phyloP scores from a whole-genome alignment of 345 rosid genomes.

The Citrus mangshanensis region DNA sequence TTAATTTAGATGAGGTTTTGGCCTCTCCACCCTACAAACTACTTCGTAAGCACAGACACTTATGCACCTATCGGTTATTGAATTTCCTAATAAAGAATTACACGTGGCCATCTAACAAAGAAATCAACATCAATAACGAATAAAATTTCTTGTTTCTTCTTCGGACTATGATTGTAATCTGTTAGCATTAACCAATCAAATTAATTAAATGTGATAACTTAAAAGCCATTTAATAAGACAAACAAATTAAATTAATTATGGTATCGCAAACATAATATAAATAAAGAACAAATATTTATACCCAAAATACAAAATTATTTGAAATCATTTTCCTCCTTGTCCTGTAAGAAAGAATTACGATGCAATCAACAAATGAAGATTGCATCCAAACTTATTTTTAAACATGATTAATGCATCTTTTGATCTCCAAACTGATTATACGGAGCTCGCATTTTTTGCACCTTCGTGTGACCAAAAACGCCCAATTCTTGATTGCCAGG shows the following conservation, averaged over 20 bases:
- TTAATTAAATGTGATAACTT: too few relatives aligned
- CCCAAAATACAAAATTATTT: too few relatives aligned
- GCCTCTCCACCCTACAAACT: too few relatives aligned
- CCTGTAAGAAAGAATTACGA: neutral
- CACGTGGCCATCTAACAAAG: too few relatives aligned
- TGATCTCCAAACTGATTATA: constrained; percentile 22
- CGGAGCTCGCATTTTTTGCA: constrained; percentile 40
- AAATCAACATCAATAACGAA: neutral
- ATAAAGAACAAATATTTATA: neutral
- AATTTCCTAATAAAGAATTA: too few relatives aligned
- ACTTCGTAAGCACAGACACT: too few relatives aligned
- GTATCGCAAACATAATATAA: neutral
- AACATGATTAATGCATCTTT: neutral
- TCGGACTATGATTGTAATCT: neutral
- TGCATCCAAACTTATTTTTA: neutral
- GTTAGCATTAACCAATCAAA: neutral
- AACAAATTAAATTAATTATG: neutral
- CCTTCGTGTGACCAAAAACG: constrained; percentile 51
- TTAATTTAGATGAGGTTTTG: too few relatives aligned
- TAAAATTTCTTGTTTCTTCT: neutral
- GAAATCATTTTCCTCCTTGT: neutral
- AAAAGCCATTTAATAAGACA: neutral
- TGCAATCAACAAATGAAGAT: neutral
- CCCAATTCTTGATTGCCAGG: constrained; percentile 20
- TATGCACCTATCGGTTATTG: too few relatives aligned